Base-by-base conservation (phyloP, 768 basidiomycete genomes). In the Collybiopsis luxurians region DNA sequence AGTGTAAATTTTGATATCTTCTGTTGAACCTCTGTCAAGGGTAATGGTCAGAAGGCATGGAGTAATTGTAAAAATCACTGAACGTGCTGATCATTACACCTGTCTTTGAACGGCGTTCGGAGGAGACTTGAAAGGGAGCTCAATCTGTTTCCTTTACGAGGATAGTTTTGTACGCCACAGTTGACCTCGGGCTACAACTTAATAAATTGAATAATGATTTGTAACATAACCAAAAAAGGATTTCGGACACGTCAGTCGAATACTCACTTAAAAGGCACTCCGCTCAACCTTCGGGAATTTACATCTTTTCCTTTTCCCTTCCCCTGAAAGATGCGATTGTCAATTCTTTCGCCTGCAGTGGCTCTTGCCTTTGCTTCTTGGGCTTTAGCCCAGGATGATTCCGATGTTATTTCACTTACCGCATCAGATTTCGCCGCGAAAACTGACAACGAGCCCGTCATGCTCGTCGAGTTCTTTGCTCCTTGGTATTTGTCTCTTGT, bases 401-500 rank as follows among this genome's bases (percentile, higher is more conserved):
- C 90, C 2, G 96, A 98, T 71, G 95, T 99, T 61, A 60, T 94
- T 47, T 87, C 77, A 69, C 75, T 98, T 59, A 91, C 84, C 27
- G 71, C 84, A 42, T 71, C 77, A 60, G 84, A 78, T 65, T 95
- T 97, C 69, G 81, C 88, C 61, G 73, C 79, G 28, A 69, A 79
- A 56, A 84, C 95, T 57, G 74, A 78, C 59, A 70, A 76, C 2
- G 90, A 92, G 67, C 69, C 86, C 19, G 74, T 96, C 61, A 84
- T 93, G 60, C 81, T 98, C 28, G 90, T 98, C 59, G 96, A 98
- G 79, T 98, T 95, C 86, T 96, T 92, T 68, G 91, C 92, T 26
- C 91, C 90, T 60, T 93, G 90, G 90, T 90, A 66, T 10, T 67
- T 60, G 27, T 26, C 17, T 19, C 47, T 27, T n/a, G 24, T 23